Evolutionary conservation across 1,139 yeast genomes (phyloP), one percentile per base, ranked within the genome.

Genomic region (Meyerozyma guilliermondii): DNA sequence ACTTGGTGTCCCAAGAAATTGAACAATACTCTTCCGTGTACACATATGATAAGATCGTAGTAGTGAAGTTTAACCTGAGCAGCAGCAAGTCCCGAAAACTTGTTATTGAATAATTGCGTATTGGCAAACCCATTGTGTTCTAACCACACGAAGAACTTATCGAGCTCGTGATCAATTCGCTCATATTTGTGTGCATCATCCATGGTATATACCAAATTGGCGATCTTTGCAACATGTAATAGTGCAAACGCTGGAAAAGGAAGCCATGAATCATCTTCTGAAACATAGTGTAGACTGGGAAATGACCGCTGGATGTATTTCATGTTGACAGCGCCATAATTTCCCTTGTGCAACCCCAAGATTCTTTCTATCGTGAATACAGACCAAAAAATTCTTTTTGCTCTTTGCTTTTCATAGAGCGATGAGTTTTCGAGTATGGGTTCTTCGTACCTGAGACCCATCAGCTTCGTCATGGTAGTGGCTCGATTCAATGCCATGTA

Each of bases 401-500:
- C 74, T 55, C 80, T 81, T 20, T 71, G 52, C 22, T 57, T 56
- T 46, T 80, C 85, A 53, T 79, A 78, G 1, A 68, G 60, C 5
- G 72, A 63, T 44, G 55, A 59, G 0, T 46, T 44, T 6, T 45
- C 41, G 3, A 54, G 39, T 14, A 50, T 54, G 1, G 68, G 60
- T 45, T 55, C 60, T 0, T 46, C 45, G 7, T 46, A 41, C 34
- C 71, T 72, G 33, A 81, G 53, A 1, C 84, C 82, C 83, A 81
- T 78, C 4, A 81, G 74, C 44, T 73, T 70, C 24, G 74, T 62
- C 74, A 81, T 75, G 38, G 73, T 62, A 4, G 78, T 60, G 1
- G 86, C 87, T 36, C 66, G 69, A 3, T 80, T 78, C 37, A 81
- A 53, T 0, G 84, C 78, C 50, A 66, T 67, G 63, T 71, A 76